These are phyloP conservation scores for Panellus pusillus DNA, from an alignment of 768 basidiomycete genomes.

Conservation along the genomic window DNA sequence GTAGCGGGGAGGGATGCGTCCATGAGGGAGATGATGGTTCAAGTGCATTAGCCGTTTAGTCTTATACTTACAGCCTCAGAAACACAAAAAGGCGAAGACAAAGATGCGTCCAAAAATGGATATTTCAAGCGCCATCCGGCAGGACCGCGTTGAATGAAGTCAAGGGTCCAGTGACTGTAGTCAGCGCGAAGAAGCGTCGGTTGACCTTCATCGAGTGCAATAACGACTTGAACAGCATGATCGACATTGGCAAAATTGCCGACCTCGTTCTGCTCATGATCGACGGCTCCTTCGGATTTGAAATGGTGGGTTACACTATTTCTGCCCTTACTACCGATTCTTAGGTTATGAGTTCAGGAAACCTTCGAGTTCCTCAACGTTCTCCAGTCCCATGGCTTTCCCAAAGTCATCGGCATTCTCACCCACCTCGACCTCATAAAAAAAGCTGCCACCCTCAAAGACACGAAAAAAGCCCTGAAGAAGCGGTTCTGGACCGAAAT, in stretches of 20 bases:
- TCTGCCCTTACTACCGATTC: not conserved
- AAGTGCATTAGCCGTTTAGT: too few species aligned
- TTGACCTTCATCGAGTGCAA: constrained; percentile 98
- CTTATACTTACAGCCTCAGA: too few species aligned
- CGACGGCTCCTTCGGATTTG: constrained; percentile 96
- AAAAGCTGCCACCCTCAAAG: constrained; percentile 80
- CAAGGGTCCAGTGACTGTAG: constrained; percentile 92
- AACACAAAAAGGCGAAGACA: too few species aligned
- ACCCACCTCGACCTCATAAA: constrained; percentile 97
- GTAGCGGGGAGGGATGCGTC: constrained; percentile 52
- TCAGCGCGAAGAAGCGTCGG: constrained; percentile 88
- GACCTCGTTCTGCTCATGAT: constrained; percentile 97
- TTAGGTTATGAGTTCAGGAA: constrained; percentile 49
- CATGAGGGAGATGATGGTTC: constrained; percentile 27
- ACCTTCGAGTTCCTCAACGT: constrained; percentile 98
- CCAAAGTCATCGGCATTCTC: constrained; percentile 95
- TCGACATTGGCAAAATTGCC: constrained; percentile 95
- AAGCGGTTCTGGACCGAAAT: constrained; percentile 99
- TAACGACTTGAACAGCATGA: constrained; percentile 97
- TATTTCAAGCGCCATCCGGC: too few species aligned
- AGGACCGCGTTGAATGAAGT: constrained; percentile 64
- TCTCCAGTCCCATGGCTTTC: constrained; percentile 95
- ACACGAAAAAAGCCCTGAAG: constrained; percentile 92
- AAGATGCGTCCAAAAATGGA: too few species aligned
- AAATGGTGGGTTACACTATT: constrained; percentile 70